These are phyloP conservation scores for Hypoxylon lienhwacheense DNA, from an alignment of 495 filamentous ascomycete species.

Conservation along the genomic window DNA sequence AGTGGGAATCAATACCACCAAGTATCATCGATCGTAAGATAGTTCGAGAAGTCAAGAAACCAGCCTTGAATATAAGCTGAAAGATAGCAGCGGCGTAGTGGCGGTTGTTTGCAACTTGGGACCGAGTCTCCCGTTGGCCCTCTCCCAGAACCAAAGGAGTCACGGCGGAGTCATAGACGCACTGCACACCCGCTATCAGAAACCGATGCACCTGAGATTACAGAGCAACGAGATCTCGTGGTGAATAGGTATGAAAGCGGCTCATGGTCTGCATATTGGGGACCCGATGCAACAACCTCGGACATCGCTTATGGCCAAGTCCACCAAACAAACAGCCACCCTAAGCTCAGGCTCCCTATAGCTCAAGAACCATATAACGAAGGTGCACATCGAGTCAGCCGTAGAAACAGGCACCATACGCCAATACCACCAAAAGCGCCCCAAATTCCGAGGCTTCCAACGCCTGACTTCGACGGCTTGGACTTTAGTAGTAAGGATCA, in stretches of 20 bases:
- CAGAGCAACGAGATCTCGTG: neutral
- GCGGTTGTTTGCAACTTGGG: neutral
- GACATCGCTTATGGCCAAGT: neutral
- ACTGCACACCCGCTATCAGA: neutral
- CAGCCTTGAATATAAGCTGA: neutral
- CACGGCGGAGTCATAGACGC: neutral
- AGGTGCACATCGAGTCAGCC: neutral
- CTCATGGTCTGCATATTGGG: neutral
- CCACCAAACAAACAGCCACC: neutral
- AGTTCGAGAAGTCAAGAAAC: neutral
- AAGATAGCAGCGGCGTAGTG: neutral
- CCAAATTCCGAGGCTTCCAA: slow-evolving; percentile 35
- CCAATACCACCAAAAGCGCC: slow-evolving; percentile 28
- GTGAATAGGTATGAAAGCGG: slow-evolving; percentile 1
- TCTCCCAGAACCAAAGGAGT: neutral
- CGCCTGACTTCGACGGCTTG: slow-evolving; percentile 32
- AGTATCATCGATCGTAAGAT: neutral
- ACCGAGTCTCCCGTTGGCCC: neutral
- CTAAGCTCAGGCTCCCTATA: neutral
- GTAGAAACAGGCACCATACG: slow-evolving; percentile 7
- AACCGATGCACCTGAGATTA: neutral
- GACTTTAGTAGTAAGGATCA: slow-evolving; percentile 6
- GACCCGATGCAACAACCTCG: neutral
- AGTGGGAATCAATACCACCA: neutral
- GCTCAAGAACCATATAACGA: neutral